Base-by-base conservation (phyloP, 139 green algal genomes). In the Microglena sp. region DNA sequence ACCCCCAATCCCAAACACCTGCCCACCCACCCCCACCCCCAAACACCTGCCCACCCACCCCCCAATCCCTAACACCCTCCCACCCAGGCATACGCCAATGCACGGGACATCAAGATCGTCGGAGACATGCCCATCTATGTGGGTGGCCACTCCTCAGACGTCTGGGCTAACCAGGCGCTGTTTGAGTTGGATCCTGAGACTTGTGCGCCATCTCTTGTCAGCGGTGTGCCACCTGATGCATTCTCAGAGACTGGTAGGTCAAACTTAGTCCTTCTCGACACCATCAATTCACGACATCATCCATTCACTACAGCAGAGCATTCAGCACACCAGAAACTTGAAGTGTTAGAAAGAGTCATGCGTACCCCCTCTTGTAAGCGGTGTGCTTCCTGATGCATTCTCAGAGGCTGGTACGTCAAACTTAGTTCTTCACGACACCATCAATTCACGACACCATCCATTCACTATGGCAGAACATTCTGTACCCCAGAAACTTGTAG, bases 111-210 rank as follows among this genome's bases (percentile, higher is more conserved):
- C 58, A 79, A 82, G 40, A 84, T 99, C 61, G 77, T 98, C 18
- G 93, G 93, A 0, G 93, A 99, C 80, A 99, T 99, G 86, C 93
- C 93, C 68, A 99, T 99, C 82, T 99, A 99, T 71, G 90, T 96
- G 35, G 90, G 89, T 15, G 90, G 86, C 28, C 86, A 95, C 72
- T 79, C 45, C n/a, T 87, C 92, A 0, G 93, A 99, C 67, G 93
- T 99, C 58, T 99, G 93, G 93, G 87, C 89, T 15, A 89, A 96
- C 77, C 82, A 80, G 46, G 34, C 68, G 28, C 70, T 86, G 50
- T 86, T 86, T 71, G 75, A 86, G 72, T 70, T 86, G 11, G 73
- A 79, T 22, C 55, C 67, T 1, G 58, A 69, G 24, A 74, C 58
- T 7, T 69, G 76, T 36, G 45, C 57, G 36, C 75, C 71, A 5